Percentiles rank a stretch among this genome's conserved stretches.
phyloP scores from a whole-genome alignment of 306 rosid species.

The Quercus ilex region DNA sequence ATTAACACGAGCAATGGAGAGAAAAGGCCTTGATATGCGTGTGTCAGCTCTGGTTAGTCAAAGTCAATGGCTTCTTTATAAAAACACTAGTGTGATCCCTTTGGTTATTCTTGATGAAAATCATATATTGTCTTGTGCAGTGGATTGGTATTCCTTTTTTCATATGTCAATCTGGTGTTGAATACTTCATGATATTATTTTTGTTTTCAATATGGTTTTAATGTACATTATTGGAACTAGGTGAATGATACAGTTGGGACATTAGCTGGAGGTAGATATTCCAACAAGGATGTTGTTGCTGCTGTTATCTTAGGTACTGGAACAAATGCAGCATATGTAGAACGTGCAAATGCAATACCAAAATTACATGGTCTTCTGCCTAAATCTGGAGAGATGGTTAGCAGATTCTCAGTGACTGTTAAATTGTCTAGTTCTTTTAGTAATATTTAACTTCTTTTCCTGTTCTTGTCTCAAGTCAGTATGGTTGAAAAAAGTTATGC shows the following conservation, averaged over 20 bases:
- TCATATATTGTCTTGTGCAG: constrained; percentile 1
- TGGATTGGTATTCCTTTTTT: background rate
- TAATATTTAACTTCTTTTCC: no score
- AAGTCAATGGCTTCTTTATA: no score
- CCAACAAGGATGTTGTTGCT: constrained; percentile 72
- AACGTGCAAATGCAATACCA: constrained; percentile 84
- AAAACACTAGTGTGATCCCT: no score
- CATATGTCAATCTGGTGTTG: background rate
- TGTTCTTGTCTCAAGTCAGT: no score
- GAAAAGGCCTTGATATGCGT: constrained; percentile 80
- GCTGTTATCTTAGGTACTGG: constrained; percentile 97
- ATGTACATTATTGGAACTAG: constrained; percentile 33
- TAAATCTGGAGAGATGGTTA: constrained; percentile 90
- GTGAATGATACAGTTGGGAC: constrained; percentile 98
- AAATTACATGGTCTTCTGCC: constrained; percentile 86
- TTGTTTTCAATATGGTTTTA: background rate
- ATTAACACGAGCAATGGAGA: constrained; percentile 68
- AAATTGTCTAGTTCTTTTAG: no score
- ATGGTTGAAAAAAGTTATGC: no score
- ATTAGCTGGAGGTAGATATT: constrained; percentile 79
- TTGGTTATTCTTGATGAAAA: background rate
- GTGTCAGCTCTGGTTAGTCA: constrained; percentile 84
- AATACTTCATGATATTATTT: background rate
- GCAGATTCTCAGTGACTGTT: background rate
- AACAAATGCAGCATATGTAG: constrained; percentile 96